Percentiles rank a stretch among this genome's conserved stretches.
Conservation (phyloP, 352 stramenopile species). For the Phytophthora rubi region DNA sequence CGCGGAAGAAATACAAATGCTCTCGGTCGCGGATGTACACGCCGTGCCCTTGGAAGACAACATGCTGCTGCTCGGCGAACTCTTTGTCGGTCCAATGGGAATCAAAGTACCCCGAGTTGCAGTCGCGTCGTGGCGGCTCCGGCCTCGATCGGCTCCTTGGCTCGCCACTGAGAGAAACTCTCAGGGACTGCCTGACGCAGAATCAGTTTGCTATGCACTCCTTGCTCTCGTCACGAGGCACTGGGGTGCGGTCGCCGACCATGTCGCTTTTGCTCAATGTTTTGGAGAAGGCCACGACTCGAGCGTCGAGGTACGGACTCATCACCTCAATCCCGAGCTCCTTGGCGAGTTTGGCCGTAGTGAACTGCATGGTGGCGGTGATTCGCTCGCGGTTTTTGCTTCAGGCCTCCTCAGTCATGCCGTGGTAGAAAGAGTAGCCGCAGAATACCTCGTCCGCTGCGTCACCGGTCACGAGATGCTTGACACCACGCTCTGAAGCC, state of each 20-base stretch:
- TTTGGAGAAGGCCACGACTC: slow-evolving; percentile 76
- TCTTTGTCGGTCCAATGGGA: slow-evolving; percentile 41
- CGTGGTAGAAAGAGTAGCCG: slow-evolving; percentile 88
- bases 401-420: slow-evolving; percentile 60
- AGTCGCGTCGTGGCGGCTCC: slow-evolving; percentile 77
- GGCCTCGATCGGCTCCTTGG: slow-evolving; percentile 90
- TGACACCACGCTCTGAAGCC: slow-evolving; percentile 59
- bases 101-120: slow-evolving; percentile 69
- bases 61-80: slow-evolving; percentile 45
- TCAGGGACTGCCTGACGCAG: slow-evolving; percentile 88
- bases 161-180: slow-evolving; percentile 82
- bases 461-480: slow-evolving; percentile 81
- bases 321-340: slow-evolving; percentile 72
- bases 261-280: slow-evolving; percentile 62
- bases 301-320: slow-evolving; percentile 78
- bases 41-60: slow-evolving; percentile 41
- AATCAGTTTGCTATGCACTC: slow-evolving; percentile 78
- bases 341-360: slow-evolving; percentile 65
- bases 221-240: slow-evolving; percentile 53
- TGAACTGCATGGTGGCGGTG: slow-evolving; percentile 85
- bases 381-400: slow-evolving; percentile 79
- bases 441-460: slow-evolving; percentile 90
- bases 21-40: slow-evolving; percentile 74
- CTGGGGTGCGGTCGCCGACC: slow-evolving; percentile 69
- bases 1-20: slow-evolving; percentile 74